These are phyloP conservation scores for Suillus subluteus DNA, from an alignment of 768 basidiomycete species.

Conservation along the genomic window DNA sequence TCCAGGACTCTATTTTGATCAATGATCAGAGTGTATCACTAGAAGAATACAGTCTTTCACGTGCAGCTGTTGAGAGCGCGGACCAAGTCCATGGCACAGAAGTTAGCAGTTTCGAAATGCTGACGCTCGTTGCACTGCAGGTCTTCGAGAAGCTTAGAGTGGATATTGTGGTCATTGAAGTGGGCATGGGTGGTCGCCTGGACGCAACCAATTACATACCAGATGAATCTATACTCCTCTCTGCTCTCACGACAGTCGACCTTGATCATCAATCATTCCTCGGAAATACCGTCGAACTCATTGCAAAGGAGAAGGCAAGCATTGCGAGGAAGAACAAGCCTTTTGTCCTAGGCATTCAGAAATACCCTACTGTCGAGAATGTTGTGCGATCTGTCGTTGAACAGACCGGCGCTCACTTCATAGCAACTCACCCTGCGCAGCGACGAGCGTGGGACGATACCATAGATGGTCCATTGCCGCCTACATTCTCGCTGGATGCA, in stretches of 20 bases:
- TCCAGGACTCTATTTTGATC: constrained; percentile 78
- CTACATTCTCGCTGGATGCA: constrained; percentile 36
- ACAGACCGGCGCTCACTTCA: constrained; percentile 45
- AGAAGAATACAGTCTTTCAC: constrained; percentile 49
- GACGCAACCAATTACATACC: constrained; percentile 95
- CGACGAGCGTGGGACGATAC: constrained; percentile 33
- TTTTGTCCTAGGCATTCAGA: constrained; percentile 71
- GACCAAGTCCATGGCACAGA: constrained; percentile 46
- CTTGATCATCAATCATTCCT: constrained; percentile 93
- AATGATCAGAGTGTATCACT: constrained; percentile 55
- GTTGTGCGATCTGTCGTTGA: constrained; percentile 49
- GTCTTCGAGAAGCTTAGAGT: constrained; percentile 72
- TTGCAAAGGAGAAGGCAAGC: constrained; percentile 81
- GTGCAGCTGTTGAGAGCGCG: constrained; percentile 50
- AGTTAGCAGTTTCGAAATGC: constrained; percentile 80
- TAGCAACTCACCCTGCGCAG: constrained; percentile 38
- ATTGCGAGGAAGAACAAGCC: constrained; percentile 69
- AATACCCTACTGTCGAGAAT: constrained; percentile 48
- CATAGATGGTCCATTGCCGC: constrained; percentile 36
- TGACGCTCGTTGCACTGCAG: constrained; percentile 79
- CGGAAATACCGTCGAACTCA: constrained; percentile 72
- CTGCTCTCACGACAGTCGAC: constrained; percentile 86
- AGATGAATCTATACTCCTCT: constrained; percentile 66
- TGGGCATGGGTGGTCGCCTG: constrained; percentile 90
- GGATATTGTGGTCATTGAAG: constrained; percentile 88